These are phyloP conservation scores for Protomyces arabidopsidicola DNA, from an alignment of 1,139 yeast genomes.

Conservation along the genomic window DNA sequence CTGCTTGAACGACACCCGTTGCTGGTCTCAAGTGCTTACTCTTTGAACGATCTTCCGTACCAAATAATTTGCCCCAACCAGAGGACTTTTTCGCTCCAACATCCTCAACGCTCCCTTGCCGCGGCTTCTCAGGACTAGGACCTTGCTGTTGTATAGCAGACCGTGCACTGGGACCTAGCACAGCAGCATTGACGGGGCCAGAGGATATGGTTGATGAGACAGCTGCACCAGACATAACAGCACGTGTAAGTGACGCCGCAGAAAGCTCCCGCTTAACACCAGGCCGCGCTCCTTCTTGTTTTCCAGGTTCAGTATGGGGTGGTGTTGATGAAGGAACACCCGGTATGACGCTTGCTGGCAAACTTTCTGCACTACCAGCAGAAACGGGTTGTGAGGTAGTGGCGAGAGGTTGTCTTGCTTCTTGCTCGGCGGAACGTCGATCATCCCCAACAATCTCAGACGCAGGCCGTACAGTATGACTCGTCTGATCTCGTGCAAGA, in stretches of 20 bases:
- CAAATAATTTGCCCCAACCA: constrained; percentile 21
- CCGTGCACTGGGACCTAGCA: neutral
- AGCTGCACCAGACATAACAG: constrained; percentile 23
- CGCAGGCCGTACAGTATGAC: neutral
- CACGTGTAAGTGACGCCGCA: constrained; percentile 24
- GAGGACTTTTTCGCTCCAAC: constrained; percentile 6
- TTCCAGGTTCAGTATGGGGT: neutral
- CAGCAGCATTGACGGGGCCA: neutral
- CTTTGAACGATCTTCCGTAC: constrained; percentile 10
- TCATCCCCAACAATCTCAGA: neutral
- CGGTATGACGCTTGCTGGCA: neutral
- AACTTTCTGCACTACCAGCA: neutral
- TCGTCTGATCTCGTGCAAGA: neutral
- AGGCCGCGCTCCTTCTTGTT: constrained; percentile 1
- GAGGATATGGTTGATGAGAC: neutral
- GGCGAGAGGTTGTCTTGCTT: neutral
- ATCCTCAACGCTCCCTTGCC: neutral
- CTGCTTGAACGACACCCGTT: neutral
- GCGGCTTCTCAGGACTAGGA: neutral
- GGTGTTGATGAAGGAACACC: neutral
- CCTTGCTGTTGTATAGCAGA: neutral
- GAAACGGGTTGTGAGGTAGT: neutral
- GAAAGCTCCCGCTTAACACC: constrained; percentile 13
- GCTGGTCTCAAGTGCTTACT: neutral
- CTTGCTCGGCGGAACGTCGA: neutral